Conservation (phyloP, 2,329 filamentous ascomycete species). For the Parastagonospora avenae region DNA sequence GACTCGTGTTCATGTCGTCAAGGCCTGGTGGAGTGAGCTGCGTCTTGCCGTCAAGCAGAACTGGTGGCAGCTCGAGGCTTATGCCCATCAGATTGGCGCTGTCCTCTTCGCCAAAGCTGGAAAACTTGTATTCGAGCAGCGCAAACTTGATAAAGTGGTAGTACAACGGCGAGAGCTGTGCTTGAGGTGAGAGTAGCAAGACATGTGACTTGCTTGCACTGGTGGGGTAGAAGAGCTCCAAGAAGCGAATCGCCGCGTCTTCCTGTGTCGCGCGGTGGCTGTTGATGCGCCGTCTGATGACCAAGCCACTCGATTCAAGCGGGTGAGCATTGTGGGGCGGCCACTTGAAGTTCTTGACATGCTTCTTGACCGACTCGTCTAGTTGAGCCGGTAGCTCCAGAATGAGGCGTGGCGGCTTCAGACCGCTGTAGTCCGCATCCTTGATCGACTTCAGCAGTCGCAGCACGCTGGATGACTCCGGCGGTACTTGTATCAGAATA, state of each 20-base stretch:
- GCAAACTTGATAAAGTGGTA: constrained; percentile 85
- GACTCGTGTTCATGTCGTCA: constrained; percentile 44
- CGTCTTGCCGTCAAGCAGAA: constrained; percentile 65
- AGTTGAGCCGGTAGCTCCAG: constrained; percentile 79
- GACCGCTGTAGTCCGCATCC: constrained; percentile 74
- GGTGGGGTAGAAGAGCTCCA: constrained; percentile 87
- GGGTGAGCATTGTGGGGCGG: constrained; percentile 57
- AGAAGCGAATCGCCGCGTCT: constrained; percentile 73
- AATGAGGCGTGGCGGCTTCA: constrained; percentile 74
- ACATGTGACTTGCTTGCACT: constrained; percentile 71
- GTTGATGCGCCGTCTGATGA: constrained; percentile 75
- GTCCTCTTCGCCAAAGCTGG: constrained; percentile 55
- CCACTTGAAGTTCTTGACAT: constrained; percentile 70
- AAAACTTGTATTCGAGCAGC: constrained; percentile 78
- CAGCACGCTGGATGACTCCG: constrained; percentile 74
- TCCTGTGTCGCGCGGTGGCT: constrained; percentile 65
- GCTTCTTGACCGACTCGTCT: constrained; percentile 67
- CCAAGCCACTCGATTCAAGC: constrained; percentile 54
- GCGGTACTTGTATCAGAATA: constrained; percentile 78
- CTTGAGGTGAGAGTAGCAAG: constrained; percentile 81
- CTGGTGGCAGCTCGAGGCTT: constrained; percentile 74
- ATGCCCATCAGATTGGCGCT: constrained; percentile 71
- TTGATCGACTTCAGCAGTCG: constrained; percentile 77
- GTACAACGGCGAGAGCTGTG: constrained; percentile 78
- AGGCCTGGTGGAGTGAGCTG: constrained; percentile 57